These are phyloP conservation scores for Trypanosoma conorhini DNA, from an alignment of 208 protist genomes.

Conservation along the genomic window DNA sequence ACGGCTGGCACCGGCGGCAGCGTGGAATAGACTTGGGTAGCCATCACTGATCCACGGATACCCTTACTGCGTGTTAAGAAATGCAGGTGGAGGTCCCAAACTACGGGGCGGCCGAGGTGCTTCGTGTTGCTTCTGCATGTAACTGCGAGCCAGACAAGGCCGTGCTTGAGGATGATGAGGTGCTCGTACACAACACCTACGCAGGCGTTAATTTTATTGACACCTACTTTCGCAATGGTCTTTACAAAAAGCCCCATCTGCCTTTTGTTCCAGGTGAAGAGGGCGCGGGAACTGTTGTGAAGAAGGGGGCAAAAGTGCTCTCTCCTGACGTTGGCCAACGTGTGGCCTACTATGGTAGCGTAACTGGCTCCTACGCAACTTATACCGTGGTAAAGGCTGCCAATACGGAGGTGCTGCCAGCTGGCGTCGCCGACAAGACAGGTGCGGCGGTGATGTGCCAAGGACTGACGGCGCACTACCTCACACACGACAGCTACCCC, in stretches of 20 bases:
- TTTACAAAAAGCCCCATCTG: constrained; percentile 70
- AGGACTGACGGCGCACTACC: constrained; percentile 91
- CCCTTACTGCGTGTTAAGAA: not conserved
- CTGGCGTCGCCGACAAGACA: constrained; percentile 45
- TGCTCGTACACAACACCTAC: constrained; percentile 60
- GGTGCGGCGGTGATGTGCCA: constrained; percentile 71
- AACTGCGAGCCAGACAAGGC: constrained; percentile 13
- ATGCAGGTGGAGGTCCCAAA: constrained; percentile 17
- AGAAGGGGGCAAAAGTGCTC: constrained; percentile 26
- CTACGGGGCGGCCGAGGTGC: constrained; percentile 8
- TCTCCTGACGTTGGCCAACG: constrained; percentile 45
- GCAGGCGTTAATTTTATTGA: constrained; percentile 94
- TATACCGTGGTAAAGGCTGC: constrained; percentile 44
- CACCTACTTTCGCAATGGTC: constrained; percentile 83
- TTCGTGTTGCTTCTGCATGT: constrained; percentile 5
- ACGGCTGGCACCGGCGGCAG: not conserved
- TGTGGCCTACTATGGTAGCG: constrained; percentile 68
- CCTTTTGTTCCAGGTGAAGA: constrained; percentile 83
- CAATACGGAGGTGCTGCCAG: constrained; percentile 37
- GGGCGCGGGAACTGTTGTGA: constrained; percentile 66
- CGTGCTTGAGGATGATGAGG: constrained; percentile 29
- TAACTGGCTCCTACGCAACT: constrained; percentile 59
- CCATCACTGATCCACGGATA: not conserved
- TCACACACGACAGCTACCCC: constrained; percentile 59
- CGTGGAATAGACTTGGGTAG: not conserved